These are phyloP conservation scores for Colletotrichum liriopes DNA, from an alignment of 2,329 filamentous ascomycete genomes.

Conservation along the genomic window DNA sequence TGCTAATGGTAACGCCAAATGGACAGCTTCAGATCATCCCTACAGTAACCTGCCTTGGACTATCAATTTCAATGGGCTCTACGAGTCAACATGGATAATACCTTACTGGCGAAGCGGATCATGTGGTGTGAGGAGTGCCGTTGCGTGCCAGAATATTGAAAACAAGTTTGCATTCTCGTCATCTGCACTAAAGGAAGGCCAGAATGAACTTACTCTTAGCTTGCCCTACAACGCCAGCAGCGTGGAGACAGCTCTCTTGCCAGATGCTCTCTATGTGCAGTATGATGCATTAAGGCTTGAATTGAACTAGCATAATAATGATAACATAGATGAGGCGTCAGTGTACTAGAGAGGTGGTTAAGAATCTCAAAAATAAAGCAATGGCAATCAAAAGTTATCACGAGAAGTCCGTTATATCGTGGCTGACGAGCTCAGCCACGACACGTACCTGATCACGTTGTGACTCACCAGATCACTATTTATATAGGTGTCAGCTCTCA, in stretches of 20 bases:
- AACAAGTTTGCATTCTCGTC: slow-evolving; percentile 73
- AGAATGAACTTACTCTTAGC: slow-evolving; percentile 71
- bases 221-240: slow-evolving; percentile 73
- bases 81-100: slow-evolving; percentile 69
- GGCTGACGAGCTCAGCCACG: too few species aligned
- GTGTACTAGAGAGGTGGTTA: too few species aligned
- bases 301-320: slow-evolving; percentile 61
- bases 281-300: slow-evolving; percentile 75
- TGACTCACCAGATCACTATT: too few species aligned
- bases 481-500: too few species aligned
- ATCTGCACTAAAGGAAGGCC: slow-evolving; percentile 62
- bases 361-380: too few species aligned
- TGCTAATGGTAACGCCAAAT: slow-evolving; percentile 72
- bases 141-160: slow-evolving; percentile 74
- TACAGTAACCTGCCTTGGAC: slow-evolving; percentile 66
- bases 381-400: too few species aligned
- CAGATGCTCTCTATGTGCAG: slow-evolving; percentile 72
- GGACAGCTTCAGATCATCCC: slow-evolving; percentile 65
- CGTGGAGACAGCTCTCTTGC: slow-evolving; percentile 70
- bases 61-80: slow-evolving; percentile 57
- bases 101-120: slow-evolving; percentile 63
- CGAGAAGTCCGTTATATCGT: too few species aligned
- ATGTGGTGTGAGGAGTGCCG: slow-evolving; percentile 72
- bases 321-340: neutral
- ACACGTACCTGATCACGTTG: too few species aligned